Conservation (phyloP, 2,329 filamentous ascomycete genomes). For the Aspergillus alliaceus region DNA sequence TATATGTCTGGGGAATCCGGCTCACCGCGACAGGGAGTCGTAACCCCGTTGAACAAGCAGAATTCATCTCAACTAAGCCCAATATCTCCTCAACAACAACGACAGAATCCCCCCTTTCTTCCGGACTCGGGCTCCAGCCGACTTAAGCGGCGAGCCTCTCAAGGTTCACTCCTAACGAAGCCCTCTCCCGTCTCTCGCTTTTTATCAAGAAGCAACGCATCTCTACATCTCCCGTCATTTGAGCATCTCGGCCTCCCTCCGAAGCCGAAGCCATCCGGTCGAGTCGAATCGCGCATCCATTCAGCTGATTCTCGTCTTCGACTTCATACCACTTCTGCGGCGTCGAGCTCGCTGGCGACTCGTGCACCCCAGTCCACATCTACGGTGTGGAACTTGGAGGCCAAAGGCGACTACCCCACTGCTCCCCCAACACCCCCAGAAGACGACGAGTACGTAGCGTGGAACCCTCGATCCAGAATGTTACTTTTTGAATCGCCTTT, state of each 20-base stretch:
- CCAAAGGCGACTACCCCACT: constrained; percentile 32
- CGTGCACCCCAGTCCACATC: constrained; percentile 36
- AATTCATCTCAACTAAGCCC: constrained; percentile 16
- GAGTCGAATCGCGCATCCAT: constrained; percentile 26
- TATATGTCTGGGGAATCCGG: constrained; percentile 15
- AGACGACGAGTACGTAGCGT: constrained; percentile 39
- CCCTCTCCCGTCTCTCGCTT: constrained; percentile 38
- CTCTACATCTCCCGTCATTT: constrained; percentile 55
- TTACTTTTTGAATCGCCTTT: constrained; percentile 29
- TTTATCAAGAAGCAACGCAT: constrained; percentile 34
- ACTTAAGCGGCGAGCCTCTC: constrained; percentile 37
- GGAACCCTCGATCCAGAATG: constrained; percentile 36
- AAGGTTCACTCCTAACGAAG: constrained; percentile 35
- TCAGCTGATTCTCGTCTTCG: constrained; percentile 31
- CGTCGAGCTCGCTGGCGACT: constrained; percentile 30
- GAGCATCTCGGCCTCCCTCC: constrained; percentile 45
- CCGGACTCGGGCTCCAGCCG: constrained; percentile 22
- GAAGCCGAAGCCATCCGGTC: constrained; percentile 23
- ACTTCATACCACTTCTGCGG: constrained; percentile 36
- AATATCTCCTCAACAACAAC: constrained; percentile 20
- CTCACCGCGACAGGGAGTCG: constrained; percentile 15
- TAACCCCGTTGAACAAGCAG: constrained; percentile 12
- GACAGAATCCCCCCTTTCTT: constrained; percentile 10
- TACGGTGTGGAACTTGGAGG: constrained; percentile 25
- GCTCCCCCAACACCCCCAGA: constrained; percentile 44